phyloP scores from a whole-genome alignment of 2,329 filamentous ascomycete genomes.

The Pseudogymnoascus sp. region DNA sequence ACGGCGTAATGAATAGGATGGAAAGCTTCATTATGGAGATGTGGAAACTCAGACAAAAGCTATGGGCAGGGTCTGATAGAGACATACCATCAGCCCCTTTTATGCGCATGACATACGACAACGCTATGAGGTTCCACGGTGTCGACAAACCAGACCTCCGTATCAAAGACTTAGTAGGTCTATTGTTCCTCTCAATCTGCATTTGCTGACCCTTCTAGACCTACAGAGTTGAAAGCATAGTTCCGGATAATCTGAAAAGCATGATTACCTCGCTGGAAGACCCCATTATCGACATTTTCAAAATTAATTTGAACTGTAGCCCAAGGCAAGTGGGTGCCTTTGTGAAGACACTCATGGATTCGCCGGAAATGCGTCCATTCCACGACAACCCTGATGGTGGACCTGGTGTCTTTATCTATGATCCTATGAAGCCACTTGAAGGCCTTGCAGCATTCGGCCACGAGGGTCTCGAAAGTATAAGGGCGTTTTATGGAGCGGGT shows the following conservation, averaged over 20 bases:
- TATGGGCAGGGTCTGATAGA: not conserved
- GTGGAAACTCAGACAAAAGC: not conserved
- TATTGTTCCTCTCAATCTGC: not conserved
- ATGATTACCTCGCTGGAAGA: constrained; percentile 64
- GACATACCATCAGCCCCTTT: constrained; percentile 15
- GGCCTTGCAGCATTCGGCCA: constrained; percentile 74
- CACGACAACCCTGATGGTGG: constrained; percentile 65
- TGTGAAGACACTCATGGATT: constrained; percentile 62
- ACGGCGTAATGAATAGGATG: constrained; percentile 54
- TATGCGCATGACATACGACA: constrained; percentile 53
- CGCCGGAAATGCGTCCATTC: constrained; percentile 48
- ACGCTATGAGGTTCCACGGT: constrained; percentile 73
- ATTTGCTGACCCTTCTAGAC: constrained; percentile 44
- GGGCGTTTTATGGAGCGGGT: not conserved
- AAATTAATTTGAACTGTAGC: constrained; percentile 49
- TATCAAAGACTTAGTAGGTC: constrained; percentile 54
- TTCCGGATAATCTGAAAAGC: constrained; percentile 55
- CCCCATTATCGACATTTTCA: constrained; percentile 69
- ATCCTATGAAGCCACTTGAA: constrained; percentile 63
- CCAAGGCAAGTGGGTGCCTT: constrained; percentile 51
- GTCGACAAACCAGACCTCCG: constrained; percentile 89
- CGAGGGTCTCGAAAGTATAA: constrained; percentile 51
- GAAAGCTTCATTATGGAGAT: constrained; percentile 22
- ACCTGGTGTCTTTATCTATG: constrained; percentile 69
- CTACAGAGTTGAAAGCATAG: constrained; percentile 52